These are phyloP conservation scores for Metschnikowia santaceciliae DNA, from an alignment of 805 yeast genomes.

Conservation along the genomic window DNA sequence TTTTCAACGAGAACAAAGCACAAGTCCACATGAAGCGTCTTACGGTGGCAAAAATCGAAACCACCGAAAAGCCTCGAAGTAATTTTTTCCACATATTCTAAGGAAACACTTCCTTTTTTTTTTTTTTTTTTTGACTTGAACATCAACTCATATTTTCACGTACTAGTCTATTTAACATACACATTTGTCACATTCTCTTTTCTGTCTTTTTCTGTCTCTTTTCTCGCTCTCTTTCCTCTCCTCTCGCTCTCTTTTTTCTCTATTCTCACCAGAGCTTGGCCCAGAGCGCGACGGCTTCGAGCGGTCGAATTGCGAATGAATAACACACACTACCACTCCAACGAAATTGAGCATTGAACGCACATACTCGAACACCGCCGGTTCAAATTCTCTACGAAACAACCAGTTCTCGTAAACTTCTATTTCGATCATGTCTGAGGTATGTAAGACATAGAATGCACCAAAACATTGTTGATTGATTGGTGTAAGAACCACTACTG, in stretches of 20 bases:
- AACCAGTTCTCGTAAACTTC: background rate
- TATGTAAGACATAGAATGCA: slow-evolving; percentile 9
- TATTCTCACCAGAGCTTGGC: background rate
- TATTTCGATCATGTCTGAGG: slow-evolving; percentile 19
- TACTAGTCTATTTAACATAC: too few relatives aligned
- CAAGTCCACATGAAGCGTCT: too few relatives aligned
- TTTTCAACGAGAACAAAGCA: background rate
- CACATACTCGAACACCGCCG: slow-evolving; percentile 2
- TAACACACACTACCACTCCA: slow-evolving; percentile 3
- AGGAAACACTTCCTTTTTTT: too few relatives aligned
- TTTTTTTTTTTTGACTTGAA: too few relatives aligned
- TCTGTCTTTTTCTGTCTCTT: too few relatives aligned
- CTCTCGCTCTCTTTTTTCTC: too few relatives aligned
- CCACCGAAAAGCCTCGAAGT: background rate
- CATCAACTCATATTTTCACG: too few relatives aligned
- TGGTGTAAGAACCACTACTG: background rate
- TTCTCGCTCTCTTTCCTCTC: too few relatives aligned
- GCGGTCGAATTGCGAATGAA: slow-evolving; percentile 1
- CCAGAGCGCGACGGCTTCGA: background rate
- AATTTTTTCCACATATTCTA: too few relatives aligned
- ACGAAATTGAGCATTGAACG: slow-evolving; percentile 6
- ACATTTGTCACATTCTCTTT: too few relatives aligned
- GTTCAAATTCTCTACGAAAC: slow-evolving; percentile 1
- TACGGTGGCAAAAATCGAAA: too few relatives aligned
- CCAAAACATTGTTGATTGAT: background rate